Evolutionary conservation across 192 early-diverging fungal species (phyloP).

Genomic region (Spizellomyces punctatus): DNA sequence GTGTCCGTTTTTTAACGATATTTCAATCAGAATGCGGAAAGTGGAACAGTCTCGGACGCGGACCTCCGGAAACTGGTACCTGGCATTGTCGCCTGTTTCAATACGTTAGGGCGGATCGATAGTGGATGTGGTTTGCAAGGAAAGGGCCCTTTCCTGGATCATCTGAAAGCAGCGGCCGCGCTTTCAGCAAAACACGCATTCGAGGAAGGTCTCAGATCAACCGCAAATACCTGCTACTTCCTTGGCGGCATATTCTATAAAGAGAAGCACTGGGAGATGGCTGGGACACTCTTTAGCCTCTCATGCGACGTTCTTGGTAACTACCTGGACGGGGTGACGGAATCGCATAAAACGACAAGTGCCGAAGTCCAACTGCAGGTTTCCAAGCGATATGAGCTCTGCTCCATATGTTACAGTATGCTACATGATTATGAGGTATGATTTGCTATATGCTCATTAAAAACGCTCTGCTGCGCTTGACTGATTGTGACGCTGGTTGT

Average conservation of each 20-base stretch:
- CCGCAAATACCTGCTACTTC: neutral
- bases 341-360: no score
- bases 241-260: conserved; percentile 2
- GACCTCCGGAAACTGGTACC: neutral
- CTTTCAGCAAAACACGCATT: neutral
- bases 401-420: conserved; percentile 41
- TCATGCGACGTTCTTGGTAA: no score
- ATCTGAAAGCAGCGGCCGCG: neutral
- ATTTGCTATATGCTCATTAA: conserved; percentile 8
- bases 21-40: neutral
- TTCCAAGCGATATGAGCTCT: conserved; percentile 49
- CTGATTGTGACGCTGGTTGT: conserved; percentile 6
- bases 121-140: neutral
- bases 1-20: neutral
- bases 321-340: no score
- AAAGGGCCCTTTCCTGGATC: neutral
- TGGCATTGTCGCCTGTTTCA: neutral
- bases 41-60: neutral
- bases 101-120: neutral
- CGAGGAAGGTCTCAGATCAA: conserved; percentile 2
- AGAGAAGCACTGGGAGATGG: no score
- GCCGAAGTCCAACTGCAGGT: conserved; percentile 33
- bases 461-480: neutral
- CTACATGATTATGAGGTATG: conserved; percentile 37
- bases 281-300: no score